A percentile compares a stretch with the other conserved stretches of the same genome.
Conservation (phyloP, 805 yeast genomes). For the Torulaspora maleeae region DNA sequence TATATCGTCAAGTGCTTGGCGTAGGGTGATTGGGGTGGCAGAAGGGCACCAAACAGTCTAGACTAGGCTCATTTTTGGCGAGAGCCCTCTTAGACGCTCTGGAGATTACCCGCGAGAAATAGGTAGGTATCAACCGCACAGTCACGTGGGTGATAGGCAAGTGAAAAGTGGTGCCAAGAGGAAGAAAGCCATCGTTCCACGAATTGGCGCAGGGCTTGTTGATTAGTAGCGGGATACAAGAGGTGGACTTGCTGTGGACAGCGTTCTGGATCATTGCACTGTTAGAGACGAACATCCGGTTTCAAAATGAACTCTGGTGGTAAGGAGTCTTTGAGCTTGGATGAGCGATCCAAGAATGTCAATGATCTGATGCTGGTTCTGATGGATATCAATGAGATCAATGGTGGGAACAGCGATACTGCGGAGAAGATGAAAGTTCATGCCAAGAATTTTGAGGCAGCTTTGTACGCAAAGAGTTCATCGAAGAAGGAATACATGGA, state of each 20-base stretch:
- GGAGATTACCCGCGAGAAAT: conserved; percentile 6
- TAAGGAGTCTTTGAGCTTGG: conserved; percentile 25
- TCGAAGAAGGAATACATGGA: conserved; percentile 56
- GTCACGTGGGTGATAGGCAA: not conserved
- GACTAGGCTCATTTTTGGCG: not conserved
- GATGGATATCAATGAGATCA: conserved; percentile 35
- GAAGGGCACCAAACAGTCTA: not conserved
- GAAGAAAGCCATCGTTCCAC: not conserved
- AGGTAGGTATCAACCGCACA: not conserved
- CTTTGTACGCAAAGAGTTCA: conserved; percentile 54
- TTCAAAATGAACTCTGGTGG: conserved; percentile 12
- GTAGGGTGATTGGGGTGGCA: not conserved
- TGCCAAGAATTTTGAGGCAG: conserved; percentile 70
- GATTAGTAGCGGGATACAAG: not conserved
- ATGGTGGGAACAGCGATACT: conserved; percentile 36
- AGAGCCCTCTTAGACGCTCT: not conserved
- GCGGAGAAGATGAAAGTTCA: conserved; percentile 45
- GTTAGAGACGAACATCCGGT: no score
- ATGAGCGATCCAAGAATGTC: conserved; percentile 34
- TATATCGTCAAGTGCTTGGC: not conserved
- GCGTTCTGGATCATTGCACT: no score
- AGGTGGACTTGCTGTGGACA: not conserved
- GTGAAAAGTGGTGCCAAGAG: not conserved
- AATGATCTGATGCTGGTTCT: conserved; percentile 33
- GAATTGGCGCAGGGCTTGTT: no score